Conservation (phyloP, 106 monocot genomes). For the Cymbidium sinense region DNA sequence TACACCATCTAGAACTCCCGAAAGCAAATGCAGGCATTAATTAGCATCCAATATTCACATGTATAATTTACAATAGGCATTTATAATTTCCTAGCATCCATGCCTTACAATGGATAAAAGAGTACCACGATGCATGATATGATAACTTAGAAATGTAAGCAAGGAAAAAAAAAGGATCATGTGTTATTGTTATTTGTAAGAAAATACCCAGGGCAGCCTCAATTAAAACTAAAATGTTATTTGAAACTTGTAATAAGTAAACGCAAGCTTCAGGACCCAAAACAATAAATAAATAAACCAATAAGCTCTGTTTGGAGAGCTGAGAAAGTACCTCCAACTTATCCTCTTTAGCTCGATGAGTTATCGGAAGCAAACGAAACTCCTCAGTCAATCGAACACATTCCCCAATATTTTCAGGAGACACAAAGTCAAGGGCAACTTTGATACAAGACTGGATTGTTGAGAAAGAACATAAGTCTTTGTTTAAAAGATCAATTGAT, state of each 20-base stretch:
- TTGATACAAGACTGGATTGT: slow-evolving; percentile 47
- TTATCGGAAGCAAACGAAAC: slow-evolving; percentile 33
- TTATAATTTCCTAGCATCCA: not conserved
- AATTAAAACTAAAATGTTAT: not conserved
- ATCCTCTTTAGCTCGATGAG: slow-evolving; percentile 42
- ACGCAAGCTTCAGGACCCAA: not conserved
- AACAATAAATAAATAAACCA: not conserved
- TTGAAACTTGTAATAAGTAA: not conserved
- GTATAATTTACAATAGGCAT: not conserved
- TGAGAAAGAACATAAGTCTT: not conserved
- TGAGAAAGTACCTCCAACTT: slow-evolving; percentile 30
- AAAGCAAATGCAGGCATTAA: not conserved
- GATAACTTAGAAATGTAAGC: not conserved
- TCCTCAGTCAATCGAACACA: slow-evolving; percentile 31
- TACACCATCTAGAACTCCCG: not conserved
- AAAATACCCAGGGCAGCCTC: not conserved
- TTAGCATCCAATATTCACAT: not conserved
- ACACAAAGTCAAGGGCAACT: slow-evolving; percentile 50
- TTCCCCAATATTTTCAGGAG: slow-evolving; percentile 39
- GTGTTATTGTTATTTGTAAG: not conserved
- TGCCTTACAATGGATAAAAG: not conserved
- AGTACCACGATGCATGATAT: not conserved
- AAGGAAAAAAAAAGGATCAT: not conserved
- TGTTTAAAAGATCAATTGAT: not conserved
- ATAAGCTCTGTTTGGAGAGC: not conserved